Evolutionary conservation across 495 filamentous ascomycete genomes (phyloP).

Genomic region (Penicillium desertorum): DNA sequence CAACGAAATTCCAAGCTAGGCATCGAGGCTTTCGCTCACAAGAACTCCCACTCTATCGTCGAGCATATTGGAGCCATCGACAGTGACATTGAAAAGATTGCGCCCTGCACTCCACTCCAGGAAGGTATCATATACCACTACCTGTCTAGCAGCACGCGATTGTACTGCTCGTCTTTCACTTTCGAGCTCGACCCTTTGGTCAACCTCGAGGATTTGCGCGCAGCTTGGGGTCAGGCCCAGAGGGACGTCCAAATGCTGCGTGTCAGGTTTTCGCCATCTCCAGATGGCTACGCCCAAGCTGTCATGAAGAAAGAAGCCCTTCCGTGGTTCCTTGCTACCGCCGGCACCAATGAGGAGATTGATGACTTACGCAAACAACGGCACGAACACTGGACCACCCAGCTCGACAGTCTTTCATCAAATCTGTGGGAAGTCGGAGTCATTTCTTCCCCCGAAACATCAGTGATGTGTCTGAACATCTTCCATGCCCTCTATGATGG

Average conservation of each 20-base stretch:
- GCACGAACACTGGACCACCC: slow-evolving; percentile 43
- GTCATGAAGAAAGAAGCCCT: slow-evolving; percentile 48
- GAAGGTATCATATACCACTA: slow-evolving; percentile 75
- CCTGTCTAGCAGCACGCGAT: slow-evolving; percentile 47
- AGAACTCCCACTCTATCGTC: slow-evolving; percentile 48
- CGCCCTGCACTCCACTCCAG: slow-evolving; percentile 76
- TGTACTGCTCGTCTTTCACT: slow-evolving; percentile 72
- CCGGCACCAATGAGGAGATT: slow-evolving; percentile 28
- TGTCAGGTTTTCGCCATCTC: slow-evolving; percentile 61
- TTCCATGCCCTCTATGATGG: slow-evolving; percentile 93
- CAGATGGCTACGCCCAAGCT: slow-evolving; percentile 71
- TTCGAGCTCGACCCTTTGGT: slow-evolving; percentile 50
- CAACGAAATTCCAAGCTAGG: slow-evolving; percentile 50
- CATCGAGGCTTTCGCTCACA: slow-evolving; percentile 58
- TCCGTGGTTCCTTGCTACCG: slow-evolving; percentile 46
- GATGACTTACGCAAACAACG: slow-evolving; percentile 26
- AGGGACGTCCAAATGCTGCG: slow-evolving; percentile 58
- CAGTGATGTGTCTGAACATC: slow-evolving; percentile 58
- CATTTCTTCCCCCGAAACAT: slow-evolving; percentile 27
- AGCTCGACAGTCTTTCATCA: slow-evolving; percentile 27
- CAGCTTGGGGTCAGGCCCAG: slow-evolving; percentile 53
- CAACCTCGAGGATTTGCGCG: slow-evolving; percentile 42
- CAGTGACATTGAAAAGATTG: slow-evolving; percentile 63
- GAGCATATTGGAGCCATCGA: slow-evolving; percentile 42
- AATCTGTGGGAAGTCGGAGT: slow-evolving; percentile 48